Percentiles rank a stretch among this genome's conserved stretches.
Evolutionary conservation across 75 land plant genomes (phyloP).

Genomic region (Pinus albicaulis): DNA sequence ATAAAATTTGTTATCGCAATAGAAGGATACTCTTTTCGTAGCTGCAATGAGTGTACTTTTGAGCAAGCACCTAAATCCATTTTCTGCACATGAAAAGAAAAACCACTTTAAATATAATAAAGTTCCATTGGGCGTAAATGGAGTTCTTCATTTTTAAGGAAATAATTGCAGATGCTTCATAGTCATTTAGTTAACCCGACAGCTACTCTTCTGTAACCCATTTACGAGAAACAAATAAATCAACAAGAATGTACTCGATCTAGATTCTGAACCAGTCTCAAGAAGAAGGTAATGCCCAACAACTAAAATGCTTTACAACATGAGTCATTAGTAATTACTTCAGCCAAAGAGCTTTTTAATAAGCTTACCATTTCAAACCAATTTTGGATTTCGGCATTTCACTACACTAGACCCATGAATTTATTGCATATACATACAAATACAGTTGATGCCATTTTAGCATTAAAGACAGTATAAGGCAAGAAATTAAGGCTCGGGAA

Average conservation of each 20-base stretch:
- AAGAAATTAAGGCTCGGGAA: too few species aligned
- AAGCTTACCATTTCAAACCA: too few species aligned
- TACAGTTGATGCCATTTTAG: too few species aligned
- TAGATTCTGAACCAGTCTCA: background rate
- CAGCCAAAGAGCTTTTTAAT: too few species aligned
- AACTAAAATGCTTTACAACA: too few species aligned
- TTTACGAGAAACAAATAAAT: background rate
- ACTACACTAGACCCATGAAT: too few species aligned
- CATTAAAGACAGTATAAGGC: too few species aligned
- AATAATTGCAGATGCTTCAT: background rate
- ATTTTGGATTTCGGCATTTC: too few species aligned
- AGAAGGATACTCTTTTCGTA: slow-evolving; percentile 95
- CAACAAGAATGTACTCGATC: background rate
- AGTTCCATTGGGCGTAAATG: background rate
- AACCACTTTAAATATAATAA: background rate
- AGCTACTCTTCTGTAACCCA: background rate
- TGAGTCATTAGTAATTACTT: too few species aligned
- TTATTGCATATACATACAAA: too few species aligned
- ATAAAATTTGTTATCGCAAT: background rate
- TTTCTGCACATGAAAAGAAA: slow-evolving; percentile 64
- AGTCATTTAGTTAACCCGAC: background rate
- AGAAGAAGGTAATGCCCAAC: background rate
- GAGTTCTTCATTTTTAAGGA: background rate
- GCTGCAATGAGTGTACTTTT: slow-evolving; percentile 91
- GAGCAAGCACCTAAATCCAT: slow-evolving; percentile 98